phyloP scores from a whole-genome alignment of 73 alveolate genomes.

The Tetrahymena thermophila region DNA sequence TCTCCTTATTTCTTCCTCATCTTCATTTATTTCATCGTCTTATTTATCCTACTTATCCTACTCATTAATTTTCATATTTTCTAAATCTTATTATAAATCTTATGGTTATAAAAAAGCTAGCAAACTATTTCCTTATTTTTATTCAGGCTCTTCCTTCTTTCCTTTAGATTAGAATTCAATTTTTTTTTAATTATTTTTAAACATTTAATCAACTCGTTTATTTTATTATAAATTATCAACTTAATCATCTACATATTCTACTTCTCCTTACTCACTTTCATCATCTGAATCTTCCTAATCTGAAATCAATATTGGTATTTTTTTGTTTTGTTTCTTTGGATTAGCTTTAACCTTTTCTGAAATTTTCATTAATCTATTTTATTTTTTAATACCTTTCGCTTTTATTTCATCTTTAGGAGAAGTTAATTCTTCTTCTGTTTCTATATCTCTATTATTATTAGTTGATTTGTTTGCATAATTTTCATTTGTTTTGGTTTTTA shows the following conservation, averaged over 20 bases:
- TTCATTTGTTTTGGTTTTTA: neutral
- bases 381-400: neutral
- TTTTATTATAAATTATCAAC: neutral
- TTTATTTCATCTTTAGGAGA: neutral
- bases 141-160: neutral
- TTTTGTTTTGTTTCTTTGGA: neutral
- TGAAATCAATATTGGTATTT: neutral
- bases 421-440: neutral
- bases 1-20: neutral
- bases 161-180: neutral
- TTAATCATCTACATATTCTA: neutral
- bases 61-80: neutral
- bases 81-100: neutral
- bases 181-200: neutral
- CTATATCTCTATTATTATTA: too few species aligned
- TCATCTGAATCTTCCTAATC: neutral
- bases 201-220: neutral
- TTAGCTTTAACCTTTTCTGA: neutral
- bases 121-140: neutral
- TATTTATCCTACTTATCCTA: neutral
- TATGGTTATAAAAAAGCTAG: neutral
- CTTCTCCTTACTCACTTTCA: neutral
- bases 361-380: neutral
- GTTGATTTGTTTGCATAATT: too few species aligned
- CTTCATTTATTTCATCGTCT: neutral